Evolutionary conservation across 225 moss, liverwort and hornwort genomes (phyloP), one percentile per base, ranked within the genome.

Genomic region (Climacium dendroides): DNA sequence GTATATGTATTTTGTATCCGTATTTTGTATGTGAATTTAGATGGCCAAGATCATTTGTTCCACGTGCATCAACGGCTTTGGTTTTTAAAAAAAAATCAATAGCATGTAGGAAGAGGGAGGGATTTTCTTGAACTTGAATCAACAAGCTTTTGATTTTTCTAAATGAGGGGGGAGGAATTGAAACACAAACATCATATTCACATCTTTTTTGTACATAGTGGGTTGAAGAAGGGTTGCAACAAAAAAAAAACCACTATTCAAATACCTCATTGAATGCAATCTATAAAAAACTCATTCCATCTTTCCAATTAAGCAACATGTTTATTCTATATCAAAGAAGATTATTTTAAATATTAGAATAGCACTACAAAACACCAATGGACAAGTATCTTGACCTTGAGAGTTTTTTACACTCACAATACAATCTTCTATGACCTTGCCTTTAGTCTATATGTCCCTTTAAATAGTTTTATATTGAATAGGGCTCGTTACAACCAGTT

Each of bases 401-500:
- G 0, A 71, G 9, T 8, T 43, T 2, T 72, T 47, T 72, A 10
- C 2, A 28, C 6, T 73, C 1, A 29, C 11, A 30, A 30, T 30
- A 19, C 47, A 73, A 30, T 11, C 30, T 73, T 74, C 19, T 74
- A 19, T 11, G 55, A 19, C 19, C 19, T 32, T 1, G 12, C 19
- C 32, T 5, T 32, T 2, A 74, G 0, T 20, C 12, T 48, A 12
- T 1, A 12, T 11, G 19, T 10, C 48, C 19, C 48, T 47, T 74
- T 74, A 47, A 29, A 47, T 47, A 11, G 1, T 30, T 47, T 30
- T 18, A 19, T 6, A 73, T 29, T 18, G 30, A 18, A 47, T 4
- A 1, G 1, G n/a, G n/a, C n/a, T 10, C 17, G 10, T 10, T 28
- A 16, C 43, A 71, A 45, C 16, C 0, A 16, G 0, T 16, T 71